Percentiles rank a stretch among this genome's conserved stretches.
Conservation (phyloP, 2,329 filamentous ascomycete genomes). For the Aspergillus thermomutatus region DNA sequence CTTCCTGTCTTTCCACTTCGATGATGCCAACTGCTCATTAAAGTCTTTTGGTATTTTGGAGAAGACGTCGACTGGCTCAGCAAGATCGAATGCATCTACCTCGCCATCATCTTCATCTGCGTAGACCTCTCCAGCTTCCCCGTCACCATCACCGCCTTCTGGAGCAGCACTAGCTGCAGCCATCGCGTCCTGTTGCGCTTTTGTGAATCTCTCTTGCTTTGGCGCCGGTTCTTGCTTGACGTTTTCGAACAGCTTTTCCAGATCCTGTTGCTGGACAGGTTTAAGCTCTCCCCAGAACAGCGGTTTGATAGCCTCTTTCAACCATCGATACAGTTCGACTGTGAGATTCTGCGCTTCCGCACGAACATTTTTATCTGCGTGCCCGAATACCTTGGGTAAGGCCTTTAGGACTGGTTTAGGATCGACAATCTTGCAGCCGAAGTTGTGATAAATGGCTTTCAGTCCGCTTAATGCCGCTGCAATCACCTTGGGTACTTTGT, state of each 20-base stretch:
- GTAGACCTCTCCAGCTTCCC: constrained; percentile 58
- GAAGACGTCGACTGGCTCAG: constrained; percentile 82
- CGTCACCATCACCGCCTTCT: constrained; percentile 53
- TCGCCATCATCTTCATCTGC: constrained; percentile 61
- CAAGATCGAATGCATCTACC: constrained; percentile 75
- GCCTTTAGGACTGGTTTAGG: constrained; percentile 87
- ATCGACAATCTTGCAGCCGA: constrained; percentile 89
- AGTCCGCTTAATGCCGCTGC: constrained; percentile 71
- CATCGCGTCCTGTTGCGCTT: constrained; percentile 82
- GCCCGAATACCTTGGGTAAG: constrained; percentile 86
- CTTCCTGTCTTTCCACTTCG: constrained; percentile 98
- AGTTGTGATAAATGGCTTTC: constrained; percentile 84
- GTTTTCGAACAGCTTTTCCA: constrained; percentile 92
- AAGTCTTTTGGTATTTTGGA: constrained; percentile 80
- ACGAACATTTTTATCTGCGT: constrained; percentile 97
- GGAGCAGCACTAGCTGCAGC: constrained; percentile 64
- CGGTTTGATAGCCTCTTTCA: constrained; percentile 96
- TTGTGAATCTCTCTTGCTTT: constrained; percentile 84
- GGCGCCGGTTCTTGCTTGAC: constrained; percentile 82
- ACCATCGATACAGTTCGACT: constrained; percentile 93
- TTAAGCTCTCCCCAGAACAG: constrained; percentile 97
- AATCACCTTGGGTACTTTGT: constrained; percentile 90
- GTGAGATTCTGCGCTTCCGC: constrained; percentile 88
- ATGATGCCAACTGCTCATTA: constrained; percentile 75
- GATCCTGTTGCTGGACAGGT: constrained; percentile 87